These are phyloP conservation scores for Penicillium sp. DNA, from an alignment of 2,329 filamentous ascomycete species.

Conservation along the genomic window DNA sequence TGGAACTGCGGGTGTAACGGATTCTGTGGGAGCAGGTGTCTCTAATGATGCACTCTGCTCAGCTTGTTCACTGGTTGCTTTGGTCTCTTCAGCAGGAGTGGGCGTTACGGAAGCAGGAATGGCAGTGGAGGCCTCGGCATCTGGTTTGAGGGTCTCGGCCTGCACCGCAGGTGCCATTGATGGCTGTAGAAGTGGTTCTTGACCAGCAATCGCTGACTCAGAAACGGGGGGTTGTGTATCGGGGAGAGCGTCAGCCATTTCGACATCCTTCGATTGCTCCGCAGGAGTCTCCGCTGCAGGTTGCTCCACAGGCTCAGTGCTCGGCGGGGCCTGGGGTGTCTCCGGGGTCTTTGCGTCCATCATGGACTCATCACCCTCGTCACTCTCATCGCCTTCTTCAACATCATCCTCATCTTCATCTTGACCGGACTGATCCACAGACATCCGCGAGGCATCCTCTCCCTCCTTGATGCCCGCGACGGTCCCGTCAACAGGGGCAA, in stretches of 20 bases:
- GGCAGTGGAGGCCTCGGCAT: conserved; percentile 9
- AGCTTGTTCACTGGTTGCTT: not conserved
- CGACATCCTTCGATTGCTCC: conserved; percentile 29
- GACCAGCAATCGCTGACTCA: conserved; percentile 11
- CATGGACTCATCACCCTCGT: conserved; percentile 59
- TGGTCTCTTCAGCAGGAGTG: not conserved
- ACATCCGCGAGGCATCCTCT: conserved; percentile 51
- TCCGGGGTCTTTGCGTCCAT: conserved; percentile 54
- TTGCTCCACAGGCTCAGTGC: conserved; percentile 29
- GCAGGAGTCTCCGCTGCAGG: conserved; percentile 20
- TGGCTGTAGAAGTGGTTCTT: conserved; percentile 10
- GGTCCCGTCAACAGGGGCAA: conserved; percentile 45
- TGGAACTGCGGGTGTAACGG: conserved; percentile 2
- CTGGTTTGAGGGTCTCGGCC: conserved; percentile 9
- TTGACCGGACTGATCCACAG: conserved; percentile 52
- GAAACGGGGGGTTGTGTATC: conserved; percentile 18
- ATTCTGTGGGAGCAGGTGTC: conserved; percentile 2
- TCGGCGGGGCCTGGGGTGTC: conserved; percentile 40
- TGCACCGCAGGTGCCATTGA: conserved; percentile 3
- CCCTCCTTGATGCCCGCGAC: conserved; percentile 48
- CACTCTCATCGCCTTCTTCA: conserved; percentile 57
- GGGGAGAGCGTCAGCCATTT: conserved; percentile 28
- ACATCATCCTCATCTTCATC: conserved; percentile 56
- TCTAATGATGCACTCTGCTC: not conserved
- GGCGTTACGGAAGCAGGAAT: conserved; percentile 18